phyloP scores from a whole-genome alignment of 371 early-diverging fungal species.

The Apophysomyces sp. region DNA sequence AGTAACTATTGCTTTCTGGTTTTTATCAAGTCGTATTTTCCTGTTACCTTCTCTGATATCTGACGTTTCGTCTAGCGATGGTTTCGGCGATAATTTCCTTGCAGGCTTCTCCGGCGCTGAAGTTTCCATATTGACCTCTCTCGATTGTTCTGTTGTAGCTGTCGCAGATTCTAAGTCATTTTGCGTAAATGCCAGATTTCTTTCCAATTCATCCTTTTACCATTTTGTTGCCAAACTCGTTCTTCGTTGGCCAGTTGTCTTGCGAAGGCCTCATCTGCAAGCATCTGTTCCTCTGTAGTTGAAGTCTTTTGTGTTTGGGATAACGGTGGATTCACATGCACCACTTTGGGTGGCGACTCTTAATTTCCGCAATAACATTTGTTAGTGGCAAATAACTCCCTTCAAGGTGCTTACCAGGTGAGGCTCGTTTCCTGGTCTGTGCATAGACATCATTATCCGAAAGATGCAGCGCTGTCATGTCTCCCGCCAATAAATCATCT shows the following conservation, averaged over 20 bases:
- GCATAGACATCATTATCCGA: slow-evolving; percentile 53
- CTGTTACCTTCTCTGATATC: slow-evolving; percentile 5
- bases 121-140: too few relatives aligned
- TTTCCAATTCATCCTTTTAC: slow-evolving; percentile 3
- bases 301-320: background rate
- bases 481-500: slow-evolving; percentile 46
- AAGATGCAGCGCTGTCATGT: slow-evolving; percentile 48
- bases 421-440: slow-evolving; percentile 18
- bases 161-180: too few relatives aligned
- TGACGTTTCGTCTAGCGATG: background rate
- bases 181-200: too few relatives aligned
- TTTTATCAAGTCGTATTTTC: background rate
- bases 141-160: background rate
- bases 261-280: slow-evolving; percentile 48
- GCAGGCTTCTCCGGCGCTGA: background rate
- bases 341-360: slow-evolving; percentile 11
- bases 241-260: slow-evolving; percentile 37
- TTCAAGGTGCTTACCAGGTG: background rate
- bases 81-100: background rate
- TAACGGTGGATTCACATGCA: slow-evolving; percentile 4
- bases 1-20: background rate
- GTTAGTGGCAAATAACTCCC: background rate
- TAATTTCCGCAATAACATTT: background rate
- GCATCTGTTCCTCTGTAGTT: slow-evolving; percentile 33
- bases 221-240: slow-evolving; percentile 7